These are phyloP conservation scores for Boletus tylopilopsis DNA, from an alignment of 768 basidiomycete genomes.

Conservation along the genomic window DNA sequence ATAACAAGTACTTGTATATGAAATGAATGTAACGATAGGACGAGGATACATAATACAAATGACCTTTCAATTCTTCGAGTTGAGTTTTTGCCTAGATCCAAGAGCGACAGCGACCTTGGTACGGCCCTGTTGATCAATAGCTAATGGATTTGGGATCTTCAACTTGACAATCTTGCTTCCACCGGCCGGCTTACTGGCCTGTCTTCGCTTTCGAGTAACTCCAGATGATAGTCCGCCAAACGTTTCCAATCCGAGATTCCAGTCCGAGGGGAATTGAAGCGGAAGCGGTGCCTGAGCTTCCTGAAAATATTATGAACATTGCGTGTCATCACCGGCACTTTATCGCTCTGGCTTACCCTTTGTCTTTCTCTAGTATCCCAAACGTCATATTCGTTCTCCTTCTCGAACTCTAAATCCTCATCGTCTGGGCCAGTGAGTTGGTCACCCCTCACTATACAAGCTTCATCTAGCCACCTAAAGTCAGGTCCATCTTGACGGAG, in stretches of 20 bases:
- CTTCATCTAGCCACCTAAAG: slow-evolving; percentile 27
- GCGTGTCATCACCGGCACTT: neutral
- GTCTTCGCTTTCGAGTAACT: slow-evolving; percentile 9
- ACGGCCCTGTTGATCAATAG: slow-evolving; percentile 22
- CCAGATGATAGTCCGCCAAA: slow-evolving; percentile 6
- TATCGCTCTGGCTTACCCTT: slow-evolving; percentile 2
- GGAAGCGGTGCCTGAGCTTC: neutral
- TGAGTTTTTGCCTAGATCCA: slow-evolving; percentile 30
- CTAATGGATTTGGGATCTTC: slow-evolving; percentile 16
- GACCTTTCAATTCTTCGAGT: slow-evolving; percentile 32
- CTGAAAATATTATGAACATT: slow-evolving; percentile 7
- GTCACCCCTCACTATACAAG: slow-evolving; percentile 28
- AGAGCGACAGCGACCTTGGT: slow-evolving; percentile 21
- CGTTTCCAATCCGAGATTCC: slow-evolving; percentile 18
- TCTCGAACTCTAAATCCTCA: slow-evolving; percentile 10
- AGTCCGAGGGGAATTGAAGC: slow-evolving; percentile 18
- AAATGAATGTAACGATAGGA: too few species aligned
- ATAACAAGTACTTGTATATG: too few species aligned
- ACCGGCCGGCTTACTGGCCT: slow-evolving; percentile 7
- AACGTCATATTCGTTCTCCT: slow-evolving; percentile 20
- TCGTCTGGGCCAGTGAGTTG: slow-evolving; percentile 14
- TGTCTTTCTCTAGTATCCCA: slow-evolving; percentile 4
- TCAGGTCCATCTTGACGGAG: slow-evolving; percentile 11
- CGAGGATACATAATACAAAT: too few species aligned
- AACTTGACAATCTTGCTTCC: slow-evolving; percentile 24